These are phyloP conservation scores for Glebionis coronaria DNA, from an alignment of 129 eudicot species.

Conservation along the genomic window DNA sequence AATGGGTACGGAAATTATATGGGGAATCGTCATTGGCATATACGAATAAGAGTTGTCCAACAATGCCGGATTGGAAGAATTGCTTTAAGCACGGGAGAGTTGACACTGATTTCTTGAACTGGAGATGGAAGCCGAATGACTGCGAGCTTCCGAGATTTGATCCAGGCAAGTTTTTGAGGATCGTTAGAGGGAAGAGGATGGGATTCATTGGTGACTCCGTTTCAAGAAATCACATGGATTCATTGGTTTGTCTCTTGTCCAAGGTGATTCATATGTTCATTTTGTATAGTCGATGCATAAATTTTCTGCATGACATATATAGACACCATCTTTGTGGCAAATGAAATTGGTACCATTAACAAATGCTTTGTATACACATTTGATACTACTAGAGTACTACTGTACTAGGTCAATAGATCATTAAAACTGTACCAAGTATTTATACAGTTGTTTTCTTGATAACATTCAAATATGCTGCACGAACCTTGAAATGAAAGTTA, in stretches of 20 bases:
- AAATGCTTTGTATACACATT: no score
- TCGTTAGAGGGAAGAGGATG: slow-evolving; percentile 50
- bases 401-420: no score
- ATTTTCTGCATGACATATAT: no score
- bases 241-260: slow-evolving; percentile 48
- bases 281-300: no score
- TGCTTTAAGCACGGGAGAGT: not conserved
- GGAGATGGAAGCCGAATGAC: slow-evolving; percentile 77
- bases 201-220: slow-evolving; percentile 85
- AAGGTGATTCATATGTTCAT: not conserved
- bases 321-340: no score
- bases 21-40: slow-evolving; percentile 25
- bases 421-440: no score
- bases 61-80: slow-evolving; percentile 34
- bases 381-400: no score
- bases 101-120: slow-evolving; percentile 48
- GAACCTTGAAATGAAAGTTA: no score
- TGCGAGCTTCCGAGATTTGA: slow-evolving; percentile 55
- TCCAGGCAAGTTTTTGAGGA: slow-evolving; percentile 49
- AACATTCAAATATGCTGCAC: no score
- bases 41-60: slow-evolving; percentile 38
- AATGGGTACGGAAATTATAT: slow-evolving; percentile 33
- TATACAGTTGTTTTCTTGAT: no score
- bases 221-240: slow-evolving; percentile 73
- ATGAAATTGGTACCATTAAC: no score